Evolutionary conservation across 2,329 filamentous ascomycete genomes (phyloP), one percentile per base, ranked within the genome.

Genomic region (Paraphoma chrysanthemicola): DNA sequence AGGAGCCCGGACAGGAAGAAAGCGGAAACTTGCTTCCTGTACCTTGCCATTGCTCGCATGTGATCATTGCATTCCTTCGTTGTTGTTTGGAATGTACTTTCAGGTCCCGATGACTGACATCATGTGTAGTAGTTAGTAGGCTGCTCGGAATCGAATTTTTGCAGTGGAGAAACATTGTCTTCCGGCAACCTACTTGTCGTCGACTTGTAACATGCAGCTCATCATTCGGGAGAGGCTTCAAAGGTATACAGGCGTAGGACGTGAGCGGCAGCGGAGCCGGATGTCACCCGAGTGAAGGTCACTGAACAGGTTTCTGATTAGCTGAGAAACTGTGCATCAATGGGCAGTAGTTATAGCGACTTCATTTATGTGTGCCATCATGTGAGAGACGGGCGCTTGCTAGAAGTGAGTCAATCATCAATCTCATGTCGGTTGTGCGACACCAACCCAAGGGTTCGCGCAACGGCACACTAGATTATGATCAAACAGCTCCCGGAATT

Each of bases 51-150:
- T 51, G 14, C 29, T 45, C 7, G 23, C 36, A 18, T 51, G 31
- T 30, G 14, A 30, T 44, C 11, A 31, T 28, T 44, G 31, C 49
- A 51, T 51, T 45, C 49, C 45, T 51, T 44, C 30, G 33, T 29
- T 23, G 42, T 44, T 30, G 41, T 45, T 28, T 41, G 42, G 49
- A 46, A 51, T 51, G 42, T 38, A 30, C 30, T 16, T 4, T 45
- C 18, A 10, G 14, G 16, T n/a, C 28, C 33, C 29, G 29, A 12
- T 30, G 42, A 39, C 39, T 41, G 31, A 44, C 31, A 51, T 45
- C 49, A 39, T 51, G 29, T 39, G 18, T 14, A 28, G 42, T 44
- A 9, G 14, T 29, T 36, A 30, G 17, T 14, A 29, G 14, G 42
- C n/a, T 39, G 29, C 23, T 23, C 23, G 23, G 23, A 23, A 23